Percentiles rank a stretch among this genome's conserved stretches.
These are phyloP conservation scores for barley (Hordeum vulgare) DNA, from an alignment of 176 grass and related monocot species.

Conservation along the genomic window DNA sequence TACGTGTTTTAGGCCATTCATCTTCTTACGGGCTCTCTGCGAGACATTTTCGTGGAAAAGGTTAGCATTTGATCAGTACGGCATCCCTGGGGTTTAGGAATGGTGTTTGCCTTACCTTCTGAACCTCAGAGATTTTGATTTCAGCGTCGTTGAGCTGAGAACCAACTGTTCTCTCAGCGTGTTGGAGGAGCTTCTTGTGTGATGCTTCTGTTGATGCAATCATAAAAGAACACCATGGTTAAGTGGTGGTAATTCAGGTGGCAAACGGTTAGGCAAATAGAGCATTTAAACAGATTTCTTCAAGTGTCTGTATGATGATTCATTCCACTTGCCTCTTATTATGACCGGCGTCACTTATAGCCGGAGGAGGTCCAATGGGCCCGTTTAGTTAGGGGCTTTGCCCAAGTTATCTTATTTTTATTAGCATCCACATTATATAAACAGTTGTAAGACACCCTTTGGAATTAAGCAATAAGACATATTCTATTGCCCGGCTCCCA, in stretches of 20 bases:
- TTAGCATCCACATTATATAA: too few species aligned
- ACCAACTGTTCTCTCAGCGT: slow-evolving; percentile 58
- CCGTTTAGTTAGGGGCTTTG: too few species aligned
- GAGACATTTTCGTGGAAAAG: slow-evolving; percentile 5
- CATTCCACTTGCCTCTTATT: too few species aligned
- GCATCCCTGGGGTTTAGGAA: not conserved
- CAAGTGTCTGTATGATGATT: not conserved
- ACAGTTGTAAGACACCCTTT: too few species aligned
- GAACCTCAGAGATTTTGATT: slow-evolving; percentile 54
- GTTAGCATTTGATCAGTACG: not conserved
- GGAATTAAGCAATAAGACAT: too few species aligned
- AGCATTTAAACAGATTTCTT: not conserved
- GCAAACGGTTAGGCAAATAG: not conserved
- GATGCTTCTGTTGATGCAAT: slow-evolving; percentile 47
- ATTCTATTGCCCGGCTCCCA: too few species aligned
- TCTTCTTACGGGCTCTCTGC: slow-evolving; percentile 64
- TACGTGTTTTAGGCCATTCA: slow-evolving; percentile 53
- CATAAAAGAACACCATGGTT: slow-evolving; percentile 4
- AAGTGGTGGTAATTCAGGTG: not conserved
- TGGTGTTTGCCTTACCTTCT: slow-evolving; percentile 38
- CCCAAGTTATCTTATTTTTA: too few species aligned
- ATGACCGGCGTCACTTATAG: too few species aligned
- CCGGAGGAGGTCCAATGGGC: too few species aligned
- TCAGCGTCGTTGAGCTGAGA: slow-evolving; percentile 69
- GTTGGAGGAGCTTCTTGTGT: slow-evolving; percentile 66